These are phyloP conservation scores for Trichophyton simii DNA, from an alignment of 2,329 filamentous ascomycete genomes.

Conservation along the genomic window DNA sequence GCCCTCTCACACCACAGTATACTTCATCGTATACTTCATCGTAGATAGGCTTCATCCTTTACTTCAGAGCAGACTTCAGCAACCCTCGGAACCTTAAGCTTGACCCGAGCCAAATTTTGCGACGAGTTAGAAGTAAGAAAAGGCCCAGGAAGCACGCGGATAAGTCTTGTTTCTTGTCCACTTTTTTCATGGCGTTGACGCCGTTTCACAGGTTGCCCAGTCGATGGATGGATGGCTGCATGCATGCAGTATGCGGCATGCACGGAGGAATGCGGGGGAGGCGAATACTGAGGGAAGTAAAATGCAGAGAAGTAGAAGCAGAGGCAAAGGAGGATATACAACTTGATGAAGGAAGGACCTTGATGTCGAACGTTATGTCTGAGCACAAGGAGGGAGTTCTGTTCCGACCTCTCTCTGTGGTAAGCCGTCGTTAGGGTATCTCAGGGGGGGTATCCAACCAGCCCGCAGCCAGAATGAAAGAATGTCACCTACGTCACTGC, in stretches of 20 bases:
- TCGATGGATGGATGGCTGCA: neutral
- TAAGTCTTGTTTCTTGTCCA: neutral
- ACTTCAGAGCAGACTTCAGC: conserved; percentile 11
- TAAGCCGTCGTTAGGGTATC: too few relatives aligned
- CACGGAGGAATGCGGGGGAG: neutral
- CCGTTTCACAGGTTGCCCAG: neutral
- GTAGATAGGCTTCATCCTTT: neutral
- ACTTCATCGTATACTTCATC: too few relatives aligned
- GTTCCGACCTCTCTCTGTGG: too few relatives aligned
- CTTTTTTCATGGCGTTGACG: neutral
- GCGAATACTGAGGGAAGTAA: neutral
- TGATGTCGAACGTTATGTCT: conserved; percentile 20
- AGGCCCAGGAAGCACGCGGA: neutral
- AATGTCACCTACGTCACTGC: too few relatives aligned
- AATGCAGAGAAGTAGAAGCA: neutral
- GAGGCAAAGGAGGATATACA: neutral
- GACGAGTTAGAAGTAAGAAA: conserved; percentile 9
- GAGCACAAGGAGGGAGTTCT: too few relatives aligned
- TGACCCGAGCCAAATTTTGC: conserved; percentile 9
- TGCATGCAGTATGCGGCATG: too few relatives aligned
- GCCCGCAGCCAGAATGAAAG: too few relatives aligned
- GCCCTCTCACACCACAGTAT: too few relatives aligned
- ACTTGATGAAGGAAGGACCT: conserved; percentile 13
- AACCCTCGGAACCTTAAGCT: conserved; percentile 10
- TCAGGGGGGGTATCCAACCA: too few relatives aligned